Evolutionary conservation across 352 stramenopile genomes (phyloP), one percentile per base, ranked within the genome.

Genomic region (Pythium guiyangense): DNA sequence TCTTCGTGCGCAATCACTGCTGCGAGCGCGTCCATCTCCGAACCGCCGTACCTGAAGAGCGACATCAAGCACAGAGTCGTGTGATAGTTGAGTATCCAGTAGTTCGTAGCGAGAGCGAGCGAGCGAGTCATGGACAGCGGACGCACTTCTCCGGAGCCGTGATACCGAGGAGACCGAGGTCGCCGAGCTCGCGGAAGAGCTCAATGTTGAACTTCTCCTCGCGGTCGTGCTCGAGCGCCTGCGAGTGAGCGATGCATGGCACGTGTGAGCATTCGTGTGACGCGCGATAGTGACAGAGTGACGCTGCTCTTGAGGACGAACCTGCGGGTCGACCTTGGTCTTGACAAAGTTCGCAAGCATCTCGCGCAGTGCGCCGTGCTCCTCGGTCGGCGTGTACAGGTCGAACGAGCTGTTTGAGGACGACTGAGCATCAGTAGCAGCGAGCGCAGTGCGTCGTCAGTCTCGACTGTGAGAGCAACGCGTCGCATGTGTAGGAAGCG

Each of bases 151-250:
- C 91, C 15, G 79, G 76, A 4, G 97, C 96, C 4, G 97, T 99
- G 62, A 99, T 90, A 34, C 96, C 97, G 4, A 99, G 70, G 18
- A 99, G 75, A 48, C 97, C 96, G 43, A 99, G 69, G 26, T 97
- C 87, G 39, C 94, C 96, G 11, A 97, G 78, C 71, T 98, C 96
- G 20, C 89, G 82, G 73, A 99, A 99, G 5, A 99, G 77, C 40
- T 85, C 59, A 34, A 97, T 57, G 71, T 99, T 99, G 70, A 99
- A 99, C 62, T 94, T 96, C 71, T 99, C 97, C n/a, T 84, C 81
- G 39, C 93, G 76, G 73, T 99, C 98, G 64, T 96, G 90, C 53
- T 97, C 84, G 26, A 98, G 59, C 42, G 97, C 96, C 64, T 83
- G 46, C 44, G 22, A 22, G 20, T 1, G n/a, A 17, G 18, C 14